Percentiles rank a stretch among this genome's conserved stretches.
Evolutionary conservation across 2,329 filamentous ascomycete genomes (phyloP).

Genomic region (Hymenoscyphus fraxineus): DNA sequence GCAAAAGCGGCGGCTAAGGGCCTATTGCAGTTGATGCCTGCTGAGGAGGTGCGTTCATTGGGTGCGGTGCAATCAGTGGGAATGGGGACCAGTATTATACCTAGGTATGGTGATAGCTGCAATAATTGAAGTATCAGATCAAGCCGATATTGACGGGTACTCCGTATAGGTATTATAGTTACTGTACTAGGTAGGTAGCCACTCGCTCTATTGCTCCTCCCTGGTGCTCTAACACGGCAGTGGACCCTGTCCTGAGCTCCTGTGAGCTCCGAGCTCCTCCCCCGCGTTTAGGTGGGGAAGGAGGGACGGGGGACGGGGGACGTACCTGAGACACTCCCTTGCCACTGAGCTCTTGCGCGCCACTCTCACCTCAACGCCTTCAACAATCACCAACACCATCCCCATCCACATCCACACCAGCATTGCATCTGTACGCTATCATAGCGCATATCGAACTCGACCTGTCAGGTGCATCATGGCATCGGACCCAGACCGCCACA

Average conservation of each 20-base stretch:
- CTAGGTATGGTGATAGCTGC: too few relatives aligned
- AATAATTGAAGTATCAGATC: too few relatives aligned
- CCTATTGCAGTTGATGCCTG: too few relatives aligned
- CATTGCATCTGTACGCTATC: background rate
- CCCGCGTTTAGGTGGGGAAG: background rate
- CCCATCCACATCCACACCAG: background rate
- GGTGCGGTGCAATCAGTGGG: too few relatives aligned
- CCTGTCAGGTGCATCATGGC: conserved; percentile 20
- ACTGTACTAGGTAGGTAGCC: too few relatives aligned
- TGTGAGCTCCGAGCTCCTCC: background rate
- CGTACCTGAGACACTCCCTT: background rate
- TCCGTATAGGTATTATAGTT: too few relatives aligned
- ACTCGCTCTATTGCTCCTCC: too few relatives aligned
- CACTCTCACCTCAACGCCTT: background rate
- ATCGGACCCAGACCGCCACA: conserved; percentile 22
- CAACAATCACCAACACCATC: background rate
- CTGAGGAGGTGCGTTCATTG: too few relatives aligned
- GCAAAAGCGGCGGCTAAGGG: background rate
- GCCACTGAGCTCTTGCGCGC: background rate
- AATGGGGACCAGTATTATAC: too few relatives aligned
- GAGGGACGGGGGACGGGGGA: background rate
- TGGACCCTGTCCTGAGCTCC: too few relatives aligned
- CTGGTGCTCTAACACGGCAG: too few relatives aligned
- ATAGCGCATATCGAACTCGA: background rate
- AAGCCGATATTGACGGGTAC: too few relatives aligned